phyloP scores from a whole-genome alignment of 768 basidiomycete species.

The Tricholoma flavovirens region DNA sequence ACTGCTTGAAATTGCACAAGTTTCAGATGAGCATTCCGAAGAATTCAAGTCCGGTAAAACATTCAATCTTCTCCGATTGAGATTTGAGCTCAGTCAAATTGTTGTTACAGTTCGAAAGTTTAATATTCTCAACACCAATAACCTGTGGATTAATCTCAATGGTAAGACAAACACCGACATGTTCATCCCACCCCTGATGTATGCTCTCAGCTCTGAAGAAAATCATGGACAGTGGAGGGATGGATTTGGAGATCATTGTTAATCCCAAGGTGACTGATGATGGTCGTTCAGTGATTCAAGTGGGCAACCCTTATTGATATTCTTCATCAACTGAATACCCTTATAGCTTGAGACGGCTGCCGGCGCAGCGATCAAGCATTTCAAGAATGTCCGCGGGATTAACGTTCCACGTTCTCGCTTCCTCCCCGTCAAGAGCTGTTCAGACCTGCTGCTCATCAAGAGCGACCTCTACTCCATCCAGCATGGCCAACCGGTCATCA shows the following conservation, averaged over 20 bases:
- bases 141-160: slow-evolving; percentile 44
- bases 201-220: slow-evolving; percentile 57
- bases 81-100: not conserved
- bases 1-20: slow-evolving; percentile 79
- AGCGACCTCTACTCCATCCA: slow-evolving; percentile 72
- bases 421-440: slow-evolving; percentile 70
- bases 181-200: not conserved
- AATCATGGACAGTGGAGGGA: slow-evolving; percentile 56
- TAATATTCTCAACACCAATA: slow-evolving; percentile 78
- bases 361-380: slow-evolving; percentile 81
- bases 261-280: slow-evolving; percentile 67
- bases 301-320: slow-evolving; percentile 7
- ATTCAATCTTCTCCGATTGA: not conserved
- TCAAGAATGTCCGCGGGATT: slow-evolving; percentile 68
- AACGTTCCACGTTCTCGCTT: slow-evolving; percentile 82
- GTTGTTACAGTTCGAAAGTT: slow-evolving; percentile 52
- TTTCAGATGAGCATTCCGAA: slow-evolving; percentile 73
- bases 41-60: slow-evolving; percentile 69
- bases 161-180: not conserved
- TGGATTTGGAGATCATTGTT: slow-evolving; percentile 79
- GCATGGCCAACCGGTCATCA: slow-evolving; percentile 69
- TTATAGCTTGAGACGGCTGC: slow-evolving; percentile 66
- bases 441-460: slow-evolving; percentile 69
- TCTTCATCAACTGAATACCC: slow-evolving; percentile 11
- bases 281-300: slow-evolving; percentile 67